phyloP scores from a whole-genome alignment of 176 grass and related monocot genomes.

The Oryza australiensis region DNA sequence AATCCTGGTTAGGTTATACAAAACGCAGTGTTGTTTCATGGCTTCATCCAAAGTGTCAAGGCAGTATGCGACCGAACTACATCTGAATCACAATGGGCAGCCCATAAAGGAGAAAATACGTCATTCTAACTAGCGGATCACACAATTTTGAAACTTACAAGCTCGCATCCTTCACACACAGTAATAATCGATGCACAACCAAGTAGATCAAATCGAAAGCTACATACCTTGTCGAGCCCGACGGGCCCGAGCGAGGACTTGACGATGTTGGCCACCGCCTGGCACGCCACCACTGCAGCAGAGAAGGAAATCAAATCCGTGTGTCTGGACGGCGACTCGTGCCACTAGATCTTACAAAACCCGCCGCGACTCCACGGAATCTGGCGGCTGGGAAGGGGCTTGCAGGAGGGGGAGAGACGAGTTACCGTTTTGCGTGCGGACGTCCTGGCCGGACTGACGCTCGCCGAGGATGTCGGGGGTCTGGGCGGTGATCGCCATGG shows the following conservation, averaged over 20 bases:
- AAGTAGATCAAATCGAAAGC: slow-evolving; percentile 4
- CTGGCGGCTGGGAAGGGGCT: neutral
- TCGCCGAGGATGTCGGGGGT: slow-evolving; percentile 85
- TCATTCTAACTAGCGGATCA: neutral
- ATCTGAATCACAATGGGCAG: neutral
- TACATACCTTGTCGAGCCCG: slow-evolving; percentile 81
- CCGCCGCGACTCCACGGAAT: neutral
- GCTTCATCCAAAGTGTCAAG: neutral
- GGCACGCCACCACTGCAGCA: slow-evolving; percentile 75
- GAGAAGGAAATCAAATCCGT: slow-evolving; percentile 13
- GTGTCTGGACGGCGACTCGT: neutral
- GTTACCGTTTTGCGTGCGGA: slow-evolving; percentile 87
- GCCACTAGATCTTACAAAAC: slow-evolving; percentile 24
- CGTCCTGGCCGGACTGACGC: slow-evolving; percentile 92
- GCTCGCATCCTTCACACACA: neutral
- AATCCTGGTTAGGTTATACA: neutral
- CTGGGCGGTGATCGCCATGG: slow-evolving; percentile 65
- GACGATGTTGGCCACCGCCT: slow-evolving; percentile 89
- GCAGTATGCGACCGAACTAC: neutral
- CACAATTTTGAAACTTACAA: slow-evolving; percentile 7
- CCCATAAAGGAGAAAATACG: neutral
- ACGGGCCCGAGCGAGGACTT: slow-evolving; percentile 89
- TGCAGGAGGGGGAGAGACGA: neutral
- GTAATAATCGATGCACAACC: neutral
- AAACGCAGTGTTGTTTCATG: neutral